Evolutionary conservation across 2,329 filamentous ascomycete species (phyloP), one percentile per base, ranked within the genome.

Genomic region (Blastomyces percursus): DNA sequence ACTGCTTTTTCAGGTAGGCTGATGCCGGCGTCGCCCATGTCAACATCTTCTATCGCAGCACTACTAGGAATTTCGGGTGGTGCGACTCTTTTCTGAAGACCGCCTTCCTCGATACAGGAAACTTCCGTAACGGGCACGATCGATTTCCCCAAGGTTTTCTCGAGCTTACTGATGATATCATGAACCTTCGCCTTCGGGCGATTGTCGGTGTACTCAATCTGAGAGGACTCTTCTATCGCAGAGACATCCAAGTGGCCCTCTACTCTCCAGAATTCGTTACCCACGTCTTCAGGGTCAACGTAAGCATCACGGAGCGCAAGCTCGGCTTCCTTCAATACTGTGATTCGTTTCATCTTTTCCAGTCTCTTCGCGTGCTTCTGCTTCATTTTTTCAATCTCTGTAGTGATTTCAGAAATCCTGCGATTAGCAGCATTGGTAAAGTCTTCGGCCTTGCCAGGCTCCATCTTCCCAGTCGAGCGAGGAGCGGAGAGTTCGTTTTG

Each of bases 311-410:
- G 85, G 62, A 97, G 79, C 64, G 89, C 85, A 68, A 87, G 84
- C 75, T 96, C 93, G 1, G 90, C 88, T 62, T 84, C 80, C 68
- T 85, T 86, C 59, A 96, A 80, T 0, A 86, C 75, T 8, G 88
- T 87, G 61, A 85, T 86, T 62, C 84, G 83, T 73, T 87, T 87
- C 68, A 96, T 83, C 66, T 86, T 87, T 30, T 86, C 84, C 77
- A 97, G 83, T 63, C 86, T 83, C 69, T 85, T 85, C 2, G 85
- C 86, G 73, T 99, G 93, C 35, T 88, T 84, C 42, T 83, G 84
- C 74, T 91, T 90, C 83, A 97, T 86, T 68, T 85, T 86, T 68
- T 92, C 88, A 62, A 97, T 91, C 69, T 97, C 92, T 0, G 84
- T 84, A 64, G 89, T 85, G 59, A 90, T 88, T 35, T 88, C 84